Percentiles rank a stretch among this genome's conserved stretches.
Evolutionary conservation across 352 stramenopile species (phyloP).

Genomic region (Globisporangium cystogenes): DNA sequence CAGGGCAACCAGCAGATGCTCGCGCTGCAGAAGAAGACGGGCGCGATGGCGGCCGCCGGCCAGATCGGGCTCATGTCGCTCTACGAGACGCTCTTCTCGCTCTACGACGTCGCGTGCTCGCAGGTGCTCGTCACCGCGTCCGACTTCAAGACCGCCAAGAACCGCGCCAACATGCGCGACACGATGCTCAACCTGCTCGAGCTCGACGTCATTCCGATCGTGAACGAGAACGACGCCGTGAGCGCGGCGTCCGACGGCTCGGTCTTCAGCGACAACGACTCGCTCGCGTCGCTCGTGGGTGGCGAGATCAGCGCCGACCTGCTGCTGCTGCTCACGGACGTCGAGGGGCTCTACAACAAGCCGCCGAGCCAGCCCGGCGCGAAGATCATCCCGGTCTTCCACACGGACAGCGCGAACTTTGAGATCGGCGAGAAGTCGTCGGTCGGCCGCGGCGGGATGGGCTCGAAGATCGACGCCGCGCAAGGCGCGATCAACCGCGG

Average conservation of each 20-base stretch:
- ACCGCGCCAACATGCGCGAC: conserved; percentile 81
- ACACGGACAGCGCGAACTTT: conserved; percentile 46
- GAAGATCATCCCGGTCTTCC: conserved; percentile 77
- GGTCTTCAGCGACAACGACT: conserved; percentile 97
- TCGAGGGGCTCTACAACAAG: conserved; percentile 95
- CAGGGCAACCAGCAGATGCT: conserved; percentile 89
- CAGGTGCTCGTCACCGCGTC: conserved; percentile 84
- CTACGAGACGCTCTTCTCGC: conserved; percentile 95
- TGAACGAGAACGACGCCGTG: conserved; percentile 99
- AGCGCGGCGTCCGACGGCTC: conserved; percentile 69
- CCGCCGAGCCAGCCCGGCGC: conserved; percentile 65
- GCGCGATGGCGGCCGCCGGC: conserved; percentile 87
- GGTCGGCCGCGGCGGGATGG: conserved; percentile 92
- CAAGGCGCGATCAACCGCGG: conserved; percentile 85
- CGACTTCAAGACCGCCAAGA: conserved; percentile 83
- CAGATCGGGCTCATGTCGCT: conserved; percentile 98
- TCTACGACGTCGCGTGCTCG: conserved; percentile 93
- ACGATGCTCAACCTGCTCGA: conserved; percentile 91
- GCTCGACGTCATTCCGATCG: conserved; percentile 97
- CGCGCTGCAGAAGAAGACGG: conserved; percentile 84
- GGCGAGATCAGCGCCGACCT: conserved; percentile 91
- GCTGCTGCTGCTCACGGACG: conserved; percentile 96
- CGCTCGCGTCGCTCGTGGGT: conserved; percentile 82
- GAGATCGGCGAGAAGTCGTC: conserved; percentile 79
- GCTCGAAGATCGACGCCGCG: conserved; percentile 91